Evolutionary conservation across 805 yeast species (phyloP).

Genomic region (Cyberlindnera mississippiensis): DNA sequence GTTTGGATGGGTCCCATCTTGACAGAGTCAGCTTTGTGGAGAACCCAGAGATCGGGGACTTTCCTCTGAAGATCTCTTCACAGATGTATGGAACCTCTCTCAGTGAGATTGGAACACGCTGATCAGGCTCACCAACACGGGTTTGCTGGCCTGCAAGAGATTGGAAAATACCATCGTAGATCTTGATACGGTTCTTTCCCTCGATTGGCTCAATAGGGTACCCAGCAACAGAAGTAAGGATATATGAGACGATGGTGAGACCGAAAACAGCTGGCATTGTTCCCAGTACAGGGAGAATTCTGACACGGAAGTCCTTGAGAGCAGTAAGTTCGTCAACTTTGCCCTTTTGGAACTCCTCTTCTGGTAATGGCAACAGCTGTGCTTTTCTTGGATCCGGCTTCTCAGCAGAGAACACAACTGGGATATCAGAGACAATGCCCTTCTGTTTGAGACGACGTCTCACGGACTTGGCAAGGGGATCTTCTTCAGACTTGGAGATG

Average conservation of each 20-base stretch:
- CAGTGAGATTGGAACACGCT: conserved; percentile 68
- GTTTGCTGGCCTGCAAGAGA: conserved; percentile 84
- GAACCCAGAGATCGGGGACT: conserved; percentile 80
- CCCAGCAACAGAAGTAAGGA: conserved; percentile 75
- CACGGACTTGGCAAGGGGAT: conserved; percentile 83
- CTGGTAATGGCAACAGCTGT: conserved; percentile 75
- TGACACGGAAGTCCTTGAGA: conserved; percentile 82
- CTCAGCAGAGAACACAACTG: conserved; percentile 90
- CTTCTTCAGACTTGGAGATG: conserved; percentile 87
- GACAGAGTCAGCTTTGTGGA: conserved; percentile 78
- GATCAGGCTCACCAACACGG: conserved; percentile 68
- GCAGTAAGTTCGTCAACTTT: conserved; percentile 85
- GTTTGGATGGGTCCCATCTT: conserved; percentile 74
- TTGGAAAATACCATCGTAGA: conserved; percentile 80
- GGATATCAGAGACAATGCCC: conserved; percentile 73
- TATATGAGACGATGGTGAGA: conserved; percentile 78
- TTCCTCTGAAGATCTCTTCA: conserved; percentile 92
- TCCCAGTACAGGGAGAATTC: conserved; percentile 93
- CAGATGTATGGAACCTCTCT: conserved; percentile 76
- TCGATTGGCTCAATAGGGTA: conserved; percentile 90
- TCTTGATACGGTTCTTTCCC: conserved; percentile 81
- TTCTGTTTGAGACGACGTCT: conserved; percentile 77
- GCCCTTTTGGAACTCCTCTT: conserved; percentile 76
- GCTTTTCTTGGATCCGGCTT: conserved; percentile 97
- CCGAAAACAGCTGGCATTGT: conserved; percentile 98